Evolutionary conservation across 1,284 basidiomycete species (phyloP), one percentile per base, ranked within the genome.

Genomic region (Ganoderma multipileum): DNA sequence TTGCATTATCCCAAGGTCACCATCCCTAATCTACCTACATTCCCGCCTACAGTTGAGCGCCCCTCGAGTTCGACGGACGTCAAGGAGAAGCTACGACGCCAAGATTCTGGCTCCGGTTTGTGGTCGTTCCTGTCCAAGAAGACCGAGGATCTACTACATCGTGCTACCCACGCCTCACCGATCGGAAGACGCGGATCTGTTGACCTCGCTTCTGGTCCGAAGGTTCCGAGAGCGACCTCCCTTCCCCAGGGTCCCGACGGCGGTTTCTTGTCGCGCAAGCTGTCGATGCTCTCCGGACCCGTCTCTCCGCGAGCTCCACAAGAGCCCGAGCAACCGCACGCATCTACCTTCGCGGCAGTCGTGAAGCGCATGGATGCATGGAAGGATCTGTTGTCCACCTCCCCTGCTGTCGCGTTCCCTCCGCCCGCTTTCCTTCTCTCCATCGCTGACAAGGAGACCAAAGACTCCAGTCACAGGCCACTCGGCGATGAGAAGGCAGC

Each of bases 401-500:
- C 88, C 1, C 79, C 85, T 0, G 85, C 84, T 2, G 81, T 90
- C 0, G 68, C 73, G 2, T 79, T 90, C 61, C 68, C 79, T 3
- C 81, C 83, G 0, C 90, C 90, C 0, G 70, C 77, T 2, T 77
- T 90, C 0, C 74, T 91, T 8, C 74, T 81, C 1, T 78, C 81
- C 14, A 82, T 91, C 20, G 85, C 86, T 0, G 82, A 84, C 67
- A 81, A 83, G 63, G 87, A 90, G 74, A 78, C 78, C 63, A 69
- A 73, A 28, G 77, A 81, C 33, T 79, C 82, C 0, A 71, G 75
- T 41, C 76, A 83, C 5, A 76, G 79, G 33, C 75, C 89, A 14
- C 83, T 82, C 33, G 89, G 86, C 3, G 88, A 90, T 70, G 90
- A 92, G 76, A 82, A 81, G 55, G 81, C 81, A 0, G 88, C 84